Conservation (phyloP, 139 green algal genomes). For the Bryopsis sp. region DNA sequence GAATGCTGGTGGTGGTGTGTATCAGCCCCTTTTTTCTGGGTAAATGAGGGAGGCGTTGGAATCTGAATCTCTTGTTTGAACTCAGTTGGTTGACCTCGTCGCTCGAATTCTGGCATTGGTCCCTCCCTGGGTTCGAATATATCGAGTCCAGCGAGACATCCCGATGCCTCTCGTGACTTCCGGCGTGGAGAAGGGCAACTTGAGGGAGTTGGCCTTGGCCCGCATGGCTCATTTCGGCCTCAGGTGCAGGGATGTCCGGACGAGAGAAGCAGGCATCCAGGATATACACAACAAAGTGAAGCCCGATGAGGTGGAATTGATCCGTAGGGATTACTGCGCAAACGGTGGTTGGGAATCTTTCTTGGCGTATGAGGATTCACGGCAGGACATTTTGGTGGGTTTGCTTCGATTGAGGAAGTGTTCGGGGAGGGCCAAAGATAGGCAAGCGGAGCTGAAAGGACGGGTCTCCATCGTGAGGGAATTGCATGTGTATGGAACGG, state of each 20-base stretch:
- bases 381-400: constrained; percentile 90
- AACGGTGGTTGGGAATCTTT: constrained; percentile 98
- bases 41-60: neutral
- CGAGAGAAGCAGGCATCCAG: constrained; percentile 91
- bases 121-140: constrained; percentile 87
- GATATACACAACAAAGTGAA: constrained; percentile 83
- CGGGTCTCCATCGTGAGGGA: constrained; percentile 84
- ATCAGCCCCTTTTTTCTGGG: neutral
- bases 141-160: constrained; percentile 92
- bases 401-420: constrained; percentile 79
- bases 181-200: constrained; percentile 93
- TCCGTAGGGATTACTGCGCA: constrained; percentile 86
- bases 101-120: constrained; percentile 77
- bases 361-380: constrained; percentile 77
- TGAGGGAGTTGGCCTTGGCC: constrained; percentile 88
- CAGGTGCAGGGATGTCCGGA: constrained; percentile 81
- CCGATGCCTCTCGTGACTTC: constrained; percentile 93
- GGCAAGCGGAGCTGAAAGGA: constrained; percentile 71
- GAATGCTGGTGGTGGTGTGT: neutral
- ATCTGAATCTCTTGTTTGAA: neutral
- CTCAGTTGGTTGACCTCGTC: constrained; percentile 39
- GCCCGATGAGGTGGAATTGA: constrained; percentile 85
- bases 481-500: constrained; percentile 95
- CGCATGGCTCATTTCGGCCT: constrained; percentile 83
- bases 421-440: constrained; percentile 17